phyloP scores from a whole-genome alignment of 2,329 filamentous ascomycete species.

The Basipetospora chlamydospora region DNA sequence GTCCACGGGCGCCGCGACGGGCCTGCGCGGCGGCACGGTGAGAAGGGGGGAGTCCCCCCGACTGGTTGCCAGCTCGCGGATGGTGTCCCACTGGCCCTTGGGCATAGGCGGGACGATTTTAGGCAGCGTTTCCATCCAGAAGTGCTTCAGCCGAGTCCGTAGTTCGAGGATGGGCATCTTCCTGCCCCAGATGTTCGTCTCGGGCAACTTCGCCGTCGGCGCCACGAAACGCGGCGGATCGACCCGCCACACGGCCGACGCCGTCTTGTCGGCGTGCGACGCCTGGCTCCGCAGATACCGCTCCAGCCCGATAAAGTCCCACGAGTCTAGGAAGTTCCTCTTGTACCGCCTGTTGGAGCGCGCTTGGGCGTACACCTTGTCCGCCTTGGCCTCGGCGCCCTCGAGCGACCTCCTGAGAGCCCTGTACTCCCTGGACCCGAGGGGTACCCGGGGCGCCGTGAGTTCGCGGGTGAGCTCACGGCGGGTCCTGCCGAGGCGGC shows the following conservation, averaged over 20 bases:
- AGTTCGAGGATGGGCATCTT: constrained; percentile 12
- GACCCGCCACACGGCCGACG: constrained; percentile 12
- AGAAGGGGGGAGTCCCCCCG: constrained; percentile 14
- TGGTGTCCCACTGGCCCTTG: constrained; percentile 37
- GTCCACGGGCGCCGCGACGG: constrained; percentile 13
- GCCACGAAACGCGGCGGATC: constrained; percentile 15
- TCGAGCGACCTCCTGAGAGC: too few species aligned
- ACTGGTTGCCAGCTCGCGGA: constrained; percentile 31
- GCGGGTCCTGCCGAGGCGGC: constrained; percentile 34
- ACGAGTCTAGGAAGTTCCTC: constrained; percentile 27
- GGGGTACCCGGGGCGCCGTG: constrained; percentile 21
- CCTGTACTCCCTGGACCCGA: too few species aligned
- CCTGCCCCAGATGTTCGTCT: constrained; percentile 34
- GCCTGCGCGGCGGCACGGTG: constrained; percentile 21
- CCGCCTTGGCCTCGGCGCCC: neutral
- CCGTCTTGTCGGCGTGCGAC: constrained; percentile 14
- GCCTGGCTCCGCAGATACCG: constrained; percentile 27
- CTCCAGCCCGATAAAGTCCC: constrained; percentile 31
- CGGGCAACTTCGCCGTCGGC: constrained; percentile 22
- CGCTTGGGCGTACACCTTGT: neutral
- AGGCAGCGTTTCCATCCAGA: neutral
- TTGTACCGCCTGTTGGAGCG: constrained; percentile 2
- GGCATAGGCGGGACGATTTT: constrained; percentile 25
- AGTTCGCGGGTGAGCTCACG: too few species aligned
- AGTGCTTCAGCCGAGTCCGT: neutral